Conservation (phyloP, 371 early-diverging fungal genomes). For the Mortierella sp. region DNA sequence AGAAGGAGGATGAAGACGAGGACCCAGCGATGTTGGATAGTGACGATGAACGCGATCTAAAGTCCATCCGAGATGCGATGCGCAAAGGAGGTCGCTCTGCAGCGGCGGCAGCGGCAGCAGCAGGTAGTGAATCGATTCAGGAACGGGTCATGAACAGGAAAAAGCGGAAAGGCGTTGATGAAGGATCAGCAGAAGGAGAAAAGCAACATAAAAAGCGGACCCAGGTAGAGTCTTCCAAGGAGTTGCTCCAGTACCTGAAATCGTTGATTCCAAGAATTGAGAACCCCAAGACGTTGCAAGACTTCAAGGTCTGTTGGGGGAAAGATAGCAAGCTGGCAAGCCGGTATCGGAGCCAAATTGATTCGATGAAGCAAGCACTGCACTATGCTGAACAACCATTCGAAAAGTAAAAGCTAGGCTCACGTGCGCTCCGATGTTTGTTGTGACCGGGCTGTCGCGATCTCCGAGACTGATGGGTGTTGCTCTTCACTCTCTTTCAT, state of each 20-base stretch:
- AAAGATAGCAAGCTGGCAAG: slow-evolving; percentile 36
- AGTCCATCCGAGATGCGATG: slow-evolving; percentile 24
- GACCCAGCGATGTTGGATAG: slow-evolving; percentile 19
- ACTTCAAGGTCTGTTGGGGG: slow-evolving; percentile 43
- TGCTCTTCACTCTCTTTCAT: not conserved
- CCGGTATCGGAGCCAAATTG: slow-evolving; percentile 35
- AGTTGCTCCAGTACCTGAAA: slow-evolving; percentile 29
- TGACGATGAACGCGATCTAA: slow-evolving; percentile 35
- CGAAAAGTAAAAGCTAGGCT: not conserved
- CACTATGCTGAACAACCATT: slow-evolving; percentile 44
- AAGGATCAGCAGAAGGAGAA: not conserved
- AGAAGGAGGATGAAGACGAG: slow-evolving; percentile 7
- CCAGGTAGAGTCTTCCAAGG: slow-evolving; percentile 19
- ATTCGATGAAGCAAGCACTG: slow-evolving; percentile 46
- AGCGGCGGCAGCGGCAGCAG: not conserved
- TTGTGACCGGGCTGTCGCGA: not conserved
- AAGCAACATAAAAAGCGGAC: not conserved
- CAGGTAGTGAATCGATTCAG: slow-evolving; percentile 17
- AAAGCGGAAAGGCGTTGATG: slow-evolving; percentile 16
- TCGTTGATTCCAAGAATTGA: slow-evolving; percentile 30
- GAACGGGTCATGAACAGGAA: slow-evolving; percentile 15
- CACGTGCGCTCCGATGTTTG: not conserved
- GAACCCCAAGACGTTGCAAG: slow-evolving; percentile 20
- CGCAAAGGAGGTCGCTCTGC: not conserved
- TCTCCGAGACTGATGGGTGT: not conserved